Evolutionary conservation across 2,329 filamentous ascomycete species (phyloP), one percentile per base, ranked within the genome.

Genomic region (Fusarium sp.): DNA sequence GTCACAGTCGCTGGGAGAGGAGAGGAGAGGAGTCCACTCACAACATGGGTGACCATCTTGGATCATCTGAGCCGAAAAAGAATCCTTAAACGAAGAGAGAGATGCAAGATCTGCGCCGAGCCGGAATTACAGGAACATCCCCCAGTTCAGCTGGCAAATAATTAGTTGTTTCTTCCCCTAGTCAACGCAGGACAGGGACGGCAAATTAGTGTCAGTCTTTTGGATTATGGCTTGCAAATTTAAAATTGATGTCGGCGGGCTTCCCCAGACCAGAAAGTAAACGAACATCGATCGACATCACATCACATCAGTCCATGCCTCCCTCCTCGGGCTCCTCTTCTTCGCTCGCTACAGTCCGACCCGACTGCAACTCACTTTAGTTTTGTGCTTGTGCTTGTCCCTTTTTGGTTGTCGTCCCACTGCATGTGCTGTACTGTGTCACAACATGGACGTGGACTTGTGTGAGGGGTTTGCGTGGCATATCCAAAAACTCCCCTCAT

Each of bases 191-290:
- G 52, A 55, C 59, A 73, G 70, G 73, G 56, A 67, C 72, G 63
- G 74, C 61, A 76, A 78, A 78, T 77, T 78, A 78, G 64, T 66
- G 61, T 55, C 63, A 44, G 58, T 51, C 55, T 62, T 68, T 70
- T 73, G 74, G 61, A 78, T 77, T 75, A 75, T 78, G 74, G 76
- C 76, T 78, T 78, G 77, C 66, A 73, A 77, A 71, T 69, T 78
- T 77, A 76, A 78, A 78, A 77, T 78, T 75, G 75, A 75, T 70
- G 66, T 63, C 69, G 70, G 74, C 66, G 64, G 74, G 75, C 67
- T 77, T 78, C 63, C 77, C 77, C 77, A 58, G 55, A 58, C 55
- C 31, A 58, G 41, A 46, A 57, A 37, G 41, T 49, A 58, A 37
- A 49, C 55, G 55, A 58, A 48, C 31, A 49, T 58, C 71, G 74